phyloP scores from a whole-genome alignment of 345 rosid genomes.

The Salix arbutifolia region DNA sequence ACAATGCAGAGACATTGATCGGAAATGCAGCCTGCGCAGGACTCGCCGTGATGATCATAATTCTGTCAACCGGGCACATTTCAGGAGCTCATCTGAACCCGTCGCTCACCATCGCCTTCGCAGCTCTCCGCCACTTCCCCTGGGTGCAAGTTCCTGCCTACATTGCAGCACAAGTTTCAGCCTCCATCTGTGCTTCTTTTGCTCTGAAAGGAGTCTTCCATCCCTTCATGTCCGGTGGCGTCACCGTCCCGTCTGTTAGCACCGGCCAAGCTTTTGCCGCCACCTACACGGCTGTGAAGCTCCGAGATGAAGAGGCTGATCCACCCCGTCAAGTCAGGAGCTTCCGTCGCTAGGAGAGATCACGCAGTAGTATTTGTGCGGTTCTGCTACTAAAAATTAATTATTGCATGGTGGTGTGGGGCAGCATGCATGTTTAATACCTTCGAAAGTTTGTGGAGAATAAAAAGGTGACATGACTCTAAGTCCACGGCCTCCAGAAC shows the following conservation, averaged over 20 bases:
- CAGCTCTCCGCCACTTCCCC: conserved; percentile 83
- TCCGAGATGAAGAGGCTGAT: conserved; percentile 49
- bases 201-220: conserved; percentile 82
- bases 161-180: conserved; percentile 81
- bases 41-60: conserved; percentile 88
- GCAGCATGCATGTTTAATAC: conserved; percentile 10
- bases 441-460: conserved; percentile 21
- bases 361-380: neutral
- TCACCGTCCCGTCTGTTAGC: conserved; percentile 81
- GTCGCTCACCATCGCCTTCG: conserved; percentile 83
- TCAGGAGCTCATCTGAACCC: conserved; percentile 98
- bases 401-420: conserved; percentile 22
- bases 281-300: conserved; percentile 73
- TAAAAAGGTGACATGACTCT: conserved; percentile 16
- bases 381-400: conserved; percentile 14
- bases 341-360: conserved; percentile 61
- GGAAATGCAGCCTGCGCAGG: conserved; percentile 94
- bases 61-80: conserved; percentile 88
- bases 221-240: conserved; percentile 92
- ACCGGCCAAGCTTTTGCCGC: conserved; percentile 80
- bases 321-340: conserved; percentile 73
- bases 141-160: conserved; percentile 93
- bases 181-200: conserved; percentile 86
- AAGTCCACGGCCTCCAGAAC: conserved; percentile 27
- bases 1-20: conserved; percentile 64